Evolutionary conservation across 768 basidiomycete species (phyloP), one percentile per base, ranked within the genome.

Genomic region (Gloeopeniophorella convolvens): DNA sequence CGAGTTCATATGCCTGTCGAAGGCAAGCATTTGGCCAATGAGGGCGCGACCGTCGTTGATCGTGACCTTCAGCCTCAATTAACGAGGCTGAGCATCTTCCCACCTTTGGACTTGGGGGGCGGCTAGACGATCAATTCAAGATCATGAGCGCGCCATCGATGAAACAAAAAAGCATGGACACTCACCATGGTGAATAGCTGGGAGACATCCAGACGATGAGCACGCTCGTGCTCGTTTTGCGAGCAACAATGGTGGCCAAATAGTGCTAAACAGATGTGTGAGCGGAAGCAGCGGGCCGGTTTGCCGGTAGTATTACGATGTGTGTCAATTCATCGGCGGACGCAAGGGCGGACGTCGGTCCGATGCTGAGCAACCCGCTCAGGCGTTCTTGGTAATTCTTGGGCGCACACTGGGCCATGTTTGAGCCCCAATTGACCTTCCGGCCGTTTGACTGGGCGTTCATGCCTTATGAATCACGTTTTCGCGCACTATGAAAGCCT

Each of bases 1-100:
- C 96, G 60, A 99, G 72, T 99, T 99, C 96, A 98, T 99, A 70
- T 99, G 96, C 63, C 89, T 85, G 73, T 99, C 96, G 67, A 97
- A 99, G 45, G 96, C 96, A 67, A 99, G 86, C 90, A 98, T 96
- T 72, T 98, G 96, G 34, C 96, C 96, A 39, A 89, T 91, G 61
- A 98, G 73, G 49, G 88, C 80, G 67, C 96, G 89, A 53, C 93
- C 93, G 69, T 99, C 96, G 83, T 85, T 96, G 70, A 98, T 84
- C 51, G 93, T 96, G 51, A 98, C 84, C 72, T 89, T 94, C 59
- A 99, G 79, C 69, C 95, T 78, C 95, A 97, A 72, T 98, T 93
- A 75, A 99, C 82, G 72, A 98, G 85, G 67, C 84, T 72, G 66
- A 95, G 84, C 92, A 99, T 96, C 77, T 94, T 93, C 67, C 94